Evolutionary conservation across 257 asterid genomes (phyloP).

Genomic region (Solanum chiquidenum): DNA sequence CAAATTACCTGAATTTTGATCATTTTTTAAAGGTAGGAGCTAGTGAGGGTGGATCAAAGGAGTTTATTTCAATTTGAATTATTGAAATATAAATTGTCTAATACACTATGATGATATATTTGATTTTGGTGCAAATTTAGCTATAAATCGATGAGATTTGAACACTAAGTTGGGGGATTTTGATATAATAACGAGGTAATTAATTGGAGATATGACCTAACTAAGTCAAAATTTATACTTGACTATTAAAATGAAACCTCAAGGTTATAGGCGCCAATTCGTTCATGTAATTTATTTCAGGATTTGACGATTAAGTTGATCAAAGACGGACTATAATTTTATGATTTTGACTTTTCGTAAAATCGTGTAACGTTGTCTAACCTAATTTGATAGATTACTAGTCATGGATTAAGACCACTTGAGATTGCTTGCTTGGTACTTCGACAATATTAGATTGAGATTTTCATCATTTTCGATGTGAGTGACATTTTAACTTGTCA

Average conservation of each 20-base stretch:
- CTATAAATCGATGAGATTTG: not conserved
- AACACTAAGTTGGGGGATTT: not conserved
- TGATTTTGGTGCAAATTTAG: not conserved
- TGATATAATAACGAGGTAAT: not conserved
- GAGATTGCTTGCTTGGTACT: not conserved
- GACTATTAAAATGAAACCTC: not conserved
- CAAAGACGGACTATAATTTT: not conserved
- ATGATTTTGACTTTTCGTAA: not conserved
- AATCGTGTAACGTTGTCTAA: not conserved
- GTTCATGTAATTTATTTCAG: not conserved
- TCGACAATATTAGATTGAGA: not conserved
- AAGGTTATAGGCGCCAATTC: not conserved
- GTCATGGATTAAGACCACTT: not conserved
- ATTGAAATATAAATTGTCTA: not conserved
- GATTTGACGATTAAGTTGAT: not conserved
- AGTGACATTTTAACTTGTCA: not conserved
- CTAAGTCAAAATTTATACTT: not conserved
- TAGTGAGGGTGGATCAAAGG: not conserved
- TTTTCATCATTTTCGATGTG: not conserved
- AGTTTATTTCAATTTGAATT: not conserved
- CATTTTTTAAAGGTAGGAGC: not conserved
- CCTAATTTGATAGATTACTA: not conserved
- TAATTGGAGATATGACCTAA: not conserved
- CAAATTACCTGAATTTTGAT: not conserved
- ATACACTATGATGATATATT: not conserved